A percentile compares a stretch with the other conserved stretches of the same genome.
phyloP scores from a whole-genome alignment of 108 stramenopile genomes.

The Pseudonitzschia multistriata region DNA sequence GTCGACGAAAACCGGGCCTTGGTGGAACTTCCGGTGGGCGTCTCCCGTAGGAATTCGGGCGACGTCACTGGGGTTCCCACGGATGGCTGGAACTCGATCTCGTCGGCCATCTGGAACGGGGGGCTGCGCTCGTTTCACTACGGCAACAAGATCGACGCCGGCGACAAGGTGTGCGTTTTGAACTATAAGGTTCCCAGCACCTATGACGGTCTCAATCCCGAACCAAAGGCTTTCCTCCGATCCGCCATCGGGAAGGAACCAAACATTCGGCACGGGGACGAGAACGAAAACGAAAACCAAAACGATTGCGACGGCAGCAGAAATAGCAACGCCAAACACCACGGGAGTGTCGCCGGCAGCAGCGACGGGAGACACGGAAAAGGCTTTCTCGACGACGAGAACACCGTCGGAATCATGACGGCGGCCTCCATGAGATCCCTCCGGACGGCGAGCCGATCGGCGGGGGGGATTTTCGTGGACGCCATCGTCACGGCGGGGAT shows the following conservation, averaged over 20 bases:
- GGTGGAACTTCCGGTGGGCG: neutral
- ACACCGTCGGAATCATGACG: slow-evolving; percentile 42
- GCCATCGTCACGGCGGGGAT: slow-evolving; percentile 51
- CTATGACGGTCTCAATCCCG: slow-evolving; percentile 36
- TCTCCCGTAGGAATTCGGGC: neutral
- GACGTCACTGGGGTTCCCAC: neutral
- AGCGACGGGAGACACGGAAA: neutral
- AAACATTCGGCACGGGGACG: neutral
- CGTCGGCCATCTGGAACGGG: slow-evolving; percentile 14
- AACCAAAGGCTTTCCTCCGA: slow-evolving; percentile 7
- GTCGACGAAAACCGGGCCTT: neutral
- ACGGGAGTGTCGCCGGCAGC: neutral
- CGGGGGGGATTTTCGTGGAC: slow-evolving; percentile 29
- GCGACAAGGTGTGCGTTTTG: slow-evolving; percentile 7
- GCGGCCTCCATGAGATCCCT: slow-evolving; percentile 47
- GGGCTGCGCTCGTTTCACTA: slow-evolving; percentile 1
- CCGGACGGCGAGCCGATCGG: slow-evolving; percentile 22
- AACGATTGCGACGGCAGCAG: neutral
- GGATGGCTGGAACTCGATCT: slow-evolving; percentile 1
- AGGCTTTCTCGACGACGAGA: neutral
- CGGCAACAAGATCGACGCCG: neutral
- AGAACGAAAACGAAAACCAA: neutral
- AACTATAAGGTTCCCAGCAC: slow-evolving; percentile 40
- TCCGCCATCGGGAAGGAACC: neutral
- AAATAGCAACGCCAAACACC: neutral